Conservation (phyloP, 1,284 basidiomycete genomes). For the Agaricales sp. region DNA sequence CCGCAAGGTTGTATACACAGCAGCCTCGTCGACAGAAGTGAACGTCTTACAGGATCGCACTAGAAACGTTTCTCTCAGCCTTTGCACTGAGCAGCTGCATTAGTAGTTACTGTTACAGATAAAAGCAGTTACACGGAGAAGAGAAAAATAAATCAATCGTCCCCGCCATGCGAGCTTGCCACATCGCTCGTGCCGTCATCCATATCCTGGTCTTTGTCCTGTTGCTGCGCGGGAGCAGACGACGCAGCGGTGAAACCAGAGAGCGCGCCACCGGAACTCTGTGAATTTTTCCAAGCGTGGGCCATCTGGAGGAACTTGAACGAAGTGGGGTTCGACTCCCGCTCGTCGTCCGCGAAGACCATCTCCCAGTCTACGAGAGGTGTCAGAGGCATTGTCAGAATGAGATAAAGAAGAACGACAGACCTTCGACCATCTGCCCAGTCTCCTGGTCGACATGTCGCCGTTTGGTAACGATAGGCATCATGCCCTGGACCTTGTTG, state of each 20-base stretch:
- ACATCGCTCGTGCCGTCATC: conserved; percentile 28
- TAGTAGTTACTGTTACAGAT: too few species aligned
- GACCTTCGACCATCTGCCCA: conserved; percentile 80
- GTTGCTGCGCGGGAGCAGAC: conserved; percentile 7
- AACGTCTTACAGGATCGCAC: too few species aligned
- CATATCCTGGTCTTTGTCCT: conserved; percentile 12
- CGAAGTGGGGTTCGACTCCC: conserved; percentile 81
- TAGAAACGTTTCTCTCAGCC: too few species aligned
- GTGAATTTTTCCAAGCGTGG: conserved; percentile 72
- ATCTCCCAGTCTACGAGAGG: conserved; percentile 74
- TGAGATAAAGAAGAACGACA: conserved; percentile 14
- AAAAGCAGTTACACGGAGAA: too few species aligned
- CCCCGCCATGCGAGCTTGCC: conserved; percentile 30
- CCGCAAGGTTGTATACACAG: too few species aligned
- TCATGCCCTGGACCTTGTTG: conserved; percentile 76
- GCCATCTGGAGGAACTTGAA: conserved; percentile 94
- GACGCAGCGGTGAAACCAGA: conserved; percentile 35
- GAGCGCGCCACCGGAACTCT: conserved; percentile 25
- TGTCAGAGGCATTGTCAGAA: conserved; percentile 2
- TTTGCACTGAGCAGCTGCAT: too few species aligned
- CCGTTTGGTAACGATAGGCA: conserved; percentile 85
- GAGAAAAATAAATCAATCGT: too few species aligned
- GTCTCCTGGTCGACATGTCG: conserved; percentile 77
- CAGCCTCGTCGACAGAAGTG: too few species aligned
- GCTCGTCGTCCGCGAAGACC: conserved; percentile 91